Evolutionary conservation across 805 yeast species (phyloP).

Genomic region (Saturnispora besseyi): DNA sequence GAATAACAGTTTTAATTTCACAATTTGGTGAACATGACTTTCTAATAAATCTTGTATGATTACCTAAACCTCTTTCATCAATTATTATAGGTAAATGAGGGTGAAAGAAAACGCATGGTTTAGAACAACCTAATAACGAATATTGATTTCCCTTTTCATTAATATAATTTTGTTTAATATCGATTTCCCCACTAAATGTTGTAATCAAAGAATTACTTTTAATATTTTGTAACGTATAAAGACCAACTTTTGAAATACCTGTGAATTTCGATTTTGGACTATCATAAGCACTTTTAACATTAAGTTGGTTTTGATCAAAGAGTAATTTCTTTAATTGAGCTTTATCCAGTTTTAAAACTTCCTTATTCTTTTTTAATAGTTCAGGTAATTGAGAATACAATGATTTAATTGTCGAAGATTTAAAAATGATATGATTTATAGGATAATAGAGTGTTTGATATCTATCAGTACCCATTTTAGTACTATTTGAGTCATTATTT

Average conservation of each 20-base stretch:
- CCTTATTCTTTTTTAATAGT: slow-evolving; percentile 17
- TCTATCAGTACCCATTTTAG: slow-evolving; percentile 34
- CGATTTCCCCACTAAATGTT: slow-evolving; percentile 69
- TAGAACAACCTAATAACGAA: slow-evolving; percentile 59
- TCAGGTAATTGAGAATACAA: slow-evolving; percentile 21
- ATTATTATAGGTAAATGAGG: slow-evolving; percentile 55
- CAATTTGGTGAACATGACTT: slow-evolving; percentile 74
- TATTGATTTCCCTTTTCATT: slow-evolving; percentile 69
- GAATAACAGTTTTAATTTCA: slow-evolving; percentile 42
- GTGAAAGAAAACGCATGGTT: slow-evolving; percentile 49
- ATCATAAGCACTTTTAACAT: slow-evolving; percentile 52
- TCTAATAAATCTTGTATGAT: slow-evolving; percentile 63
- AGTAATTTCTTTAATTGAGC: slow-evolving; percentile 21
- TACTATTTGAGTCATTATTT: slow-evolving; percentile 29
- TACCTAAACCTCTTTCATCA: slow-evolving; percentile 77
- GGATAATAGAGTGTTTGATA: slow-evolving; percentile 47
- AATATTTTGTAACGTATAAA: slow-evolving; percentile 37
- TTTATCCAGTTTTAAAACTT: slow-evolving; percentile 17
- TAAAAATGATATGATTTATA: slow-evolving; percentile 38
- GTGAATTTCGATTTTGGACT: slow-evolving; percentile 47
- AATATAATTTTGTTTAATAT: slow-evolving; percentile 53
- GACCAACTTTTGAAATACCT: slow-evolving; percentile 64
- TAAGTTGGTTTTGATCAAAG: slow-evolving; percentile 9
- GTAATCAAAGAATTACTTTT: slow-evolving; percentile 42
- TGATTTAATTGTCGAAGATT: slow-evolving; percentile 28